Evolutionary conservation across 129 eudicot genomes (phyloP).

Genomic region (Smallanthus sonchifolius): DNA sequence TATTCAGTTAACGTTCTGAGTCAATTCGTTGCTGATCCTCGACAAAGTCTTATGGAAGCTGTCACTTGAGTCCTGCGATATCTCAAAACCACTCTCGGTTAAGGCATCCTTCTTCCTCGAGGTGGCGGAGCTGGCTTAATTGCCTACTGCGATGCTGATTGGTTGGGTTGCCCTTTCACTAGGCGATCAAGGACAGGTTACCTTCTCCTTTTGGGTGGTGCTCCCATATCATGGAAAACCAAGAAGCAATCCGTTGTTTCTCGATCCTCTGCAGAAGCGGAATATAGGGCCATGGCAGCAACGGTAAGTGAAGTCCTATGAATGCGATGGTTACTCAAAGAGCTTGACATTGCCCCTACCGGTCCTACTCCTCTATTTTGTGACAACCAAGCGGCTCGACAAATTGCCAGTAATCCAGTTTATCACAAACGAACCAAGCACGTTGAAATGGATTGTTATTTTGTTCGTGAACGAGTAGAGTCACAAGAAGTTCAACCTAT

Average conservation of each 20-base stretch:
- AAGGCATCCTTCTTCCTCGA: neutral
- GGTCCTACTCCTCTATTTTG: neutral
- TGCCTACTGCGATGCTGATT: neutral
- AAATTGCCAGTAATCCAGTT: neutral
- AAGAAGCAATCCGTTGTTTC: no score
- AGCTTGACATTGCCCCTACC: neutral
- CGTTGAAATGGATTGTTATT: no score
- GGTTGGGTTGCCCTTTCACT: neutral
- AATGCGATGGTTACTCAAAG: neutral
- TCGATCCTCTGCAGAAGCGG: neutral
- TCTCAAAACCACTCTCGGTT: no score
- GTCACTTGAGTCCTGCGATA: no score
- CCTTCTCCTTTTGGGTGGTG: no score
- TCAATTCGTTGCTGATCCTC: no score
- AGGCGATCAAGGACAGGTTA: neutral
- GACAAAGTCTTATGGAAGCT: no score
- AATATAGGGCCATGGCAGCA: neutral
- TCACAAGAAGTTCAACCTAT: neutral
- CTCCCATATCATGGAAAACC: no score
- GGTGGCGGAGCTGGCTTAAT: neutral
- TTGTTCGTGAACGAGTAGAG: neutral
- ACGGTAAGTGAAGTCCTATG: neutral
- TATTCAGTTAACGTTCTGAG: no score
- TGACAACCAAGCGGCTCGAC: neutral
- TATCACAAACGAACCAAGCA: neutral